These are phyloP conservation scores for Pythium utonaiense DNA, from an alignment of 352 stramenopile genomes.

Conservation along the genomic window DNA sequence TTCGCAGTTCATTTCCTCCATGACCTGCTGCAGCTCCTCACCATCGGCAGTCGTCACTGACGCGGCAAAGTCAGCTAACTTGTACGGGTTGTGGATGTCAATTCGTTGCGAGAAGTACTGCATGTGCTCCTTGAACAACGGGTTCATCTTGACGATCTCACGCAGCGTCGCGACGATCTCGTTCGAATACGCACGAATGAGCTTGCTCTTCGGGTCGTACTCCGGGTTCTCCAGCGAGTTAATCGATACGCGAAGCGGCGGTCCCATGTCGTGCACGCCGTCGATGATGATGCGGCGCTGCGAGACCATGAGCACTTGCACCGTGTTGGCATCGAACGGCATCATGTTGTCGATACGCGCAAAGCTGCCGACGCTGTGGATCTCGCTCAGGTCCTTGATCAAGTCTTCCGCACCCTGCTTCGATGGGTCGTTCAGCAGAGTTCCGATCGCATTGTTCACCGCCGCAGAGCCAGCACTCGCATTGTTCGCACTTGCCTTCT, in stretches of 20 bases:
- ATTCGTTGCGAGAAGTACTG: slow-evolving; percentile 95
- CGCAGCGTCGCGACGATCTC: slow-evolving; percentile 96
- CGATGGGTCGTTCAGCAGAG: slow-evolving; percentile 23
- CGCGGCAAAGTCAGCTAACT: slow-evolving; percentile 97
- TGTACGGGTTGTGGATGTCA: slow-evolving; percentile 96
- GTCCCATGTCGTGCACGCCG: slow-evolving; percentile 57
- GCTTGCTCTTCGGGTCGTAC: slow-evolving; percentile 77
- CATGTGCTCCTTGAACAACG: slow-evolving; percentile 97
- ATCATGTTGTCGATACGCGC: slow-evolving; percentile 94
- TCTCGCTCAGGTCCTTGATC: slow-evolving; percentile 90
- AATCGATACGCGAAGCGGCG: slow-evolving; percentile 64
- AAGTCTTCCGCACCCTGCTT: slow-evolving; percentile 74
- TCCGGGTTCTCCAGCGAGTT: slow-evolving; percentile 66
- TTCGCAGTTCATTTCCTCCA: slow-evolving; percentile 96
- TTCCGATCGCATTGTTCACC: slow-evolving; percentile 4
- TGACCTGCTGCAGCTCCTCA: slow-evolving; percentile 90
- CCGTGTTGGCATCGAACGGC: slow-evolving; percentile 65
- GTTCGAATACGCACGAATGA: slow-evolving; percentile 96
- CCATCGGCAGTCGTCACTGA: slow-evolving; percentile 93
- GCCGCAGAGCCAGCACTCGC: slow-evolving; percentile 7
- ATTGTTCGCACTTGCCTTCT: slow-evolving; percentile 48
- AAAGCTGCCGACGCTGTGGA: slow-evolving; percentile 95
- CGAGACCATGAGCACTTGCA: slow-evolving; percentile 87
- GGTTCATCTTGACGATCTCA: slow-evolving; percentile 97
- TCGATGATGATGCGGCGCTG: slow-evolving; percentile 86